Percentiles rank a stretch among this genome's conserved stretches.
These are phyloP conservation scores for Westerdykella ornata DNA, from an alignment of 2,329 filamentous ascomycete genomes.

Conservation along the genomic window DNA sequence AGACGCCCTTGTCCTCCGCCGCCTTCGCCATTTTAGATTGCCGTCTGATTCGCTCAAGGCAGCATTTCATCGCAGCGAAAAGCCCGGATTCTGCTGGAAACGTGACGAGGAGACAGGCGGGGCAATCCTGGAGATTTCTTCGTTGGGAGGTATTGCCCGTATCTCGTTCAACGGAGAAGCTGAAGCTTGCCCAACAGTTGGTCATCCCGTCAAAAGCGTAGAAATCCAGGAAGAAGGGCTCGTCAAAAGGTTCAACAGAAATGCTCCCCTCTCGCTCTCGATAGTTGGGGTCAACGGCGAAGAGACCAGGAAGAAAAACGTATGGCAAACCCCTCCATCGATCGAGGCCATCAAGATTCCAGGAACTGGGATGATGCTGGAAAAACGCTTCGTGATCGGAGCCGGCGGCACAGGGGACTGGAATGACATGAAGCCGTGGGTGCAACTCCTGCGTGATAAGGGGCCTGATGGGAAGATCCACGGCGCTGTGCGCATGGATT, in stretches of 20 bases:
- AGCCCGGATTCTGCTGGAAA: too few species aligned
- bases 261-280: constrained; percentile 26
- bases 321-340: constrained; percentile 25
- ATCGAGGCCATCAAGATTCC: constrained; percentile 36
- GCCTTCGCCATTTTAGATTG: constrained; percentile 24
- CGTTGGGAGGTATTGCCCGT: constrained; percentile 20
- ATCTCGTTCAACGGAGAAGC: constrained; percentile 22
- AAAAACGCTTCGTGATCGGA: constrained; percentile 19
- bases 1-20: constrained; percentile 24
- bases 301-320: constrained; percentile 23
- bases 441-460: constrained; percentile 12
- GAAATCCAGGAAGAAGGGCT: constrained; percentile 24
- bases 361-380: constrained; percentile 35
- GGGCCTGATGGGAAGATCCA: constrained; percentile 29
- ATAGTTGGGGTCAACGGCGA: constrained; percentile 41
- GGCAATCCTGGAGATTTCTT: constrained; percentile 15
- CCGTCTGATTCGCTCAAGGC: constrained; percentile 15
- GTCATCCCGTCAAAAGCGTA: constrained; percentile 11
- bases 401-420: background rate
- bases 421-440: constrained; percentile 14
- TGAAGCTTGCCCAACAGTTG: constrained; percentile 13
- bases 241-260: constrained; percentile 26
- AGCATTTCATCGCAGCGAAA: too few species aligned
- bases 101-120: constrained; percentile 14
- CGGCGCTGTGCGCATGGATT: constrained; percentile 40